A percentile compares a stretch with the other conserved stretches of the same genome.
These are phyloP conservation scores for Luffa aegyptiaca DNA, from an alignment of 306 rosid species.

Conservation along the genomic window DNA sequence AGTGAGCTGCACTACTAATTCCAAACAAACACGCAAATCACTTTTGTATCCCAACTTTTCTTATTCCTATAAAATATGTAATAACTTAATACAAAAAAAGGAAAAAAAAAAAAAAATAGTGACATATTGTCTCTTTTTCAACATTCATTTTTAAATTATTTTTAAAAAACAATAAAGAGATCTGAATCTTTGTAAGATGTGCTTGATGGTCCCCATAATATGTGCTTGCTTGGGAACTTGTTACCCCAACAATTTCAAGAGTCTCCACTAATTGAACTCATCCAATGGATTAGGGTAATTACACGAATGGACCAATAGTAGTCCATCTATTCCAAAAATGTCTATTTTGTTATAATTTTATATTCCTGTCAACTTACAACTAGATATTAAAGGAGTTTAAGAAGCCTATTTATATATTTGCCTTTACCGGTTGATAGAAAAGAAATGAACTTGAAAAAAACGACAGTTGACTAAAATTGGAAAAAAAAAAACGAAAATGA, in stretches of 20 bases:
- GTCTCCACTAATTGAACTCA: not conserved
- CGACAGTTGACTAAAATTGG: no score
- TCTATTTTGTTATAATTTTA: no score
- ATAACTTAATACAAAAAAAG: not conserved
- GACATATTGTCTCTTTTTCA: not conserved
- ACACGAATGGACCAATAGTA: no score
- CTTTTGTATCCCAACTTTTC: not conserved
- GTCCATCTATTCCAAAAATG: no score
- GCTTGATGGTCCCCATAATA: not conserved
- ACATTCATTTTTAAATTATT: not conserved
- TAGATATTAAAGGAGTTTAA: no score
- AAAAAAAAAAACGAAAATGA: no score
- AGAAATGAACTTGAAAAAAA: no score
- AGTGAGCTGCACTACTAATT: conserved; percentile 4
- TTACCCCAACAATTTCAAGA: not conserved
- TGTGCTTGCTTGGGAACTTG: not conserved
- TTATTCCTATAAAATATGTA: not conserved
- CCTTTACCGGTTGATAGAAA: no score
- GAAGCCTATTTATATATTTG: no score
- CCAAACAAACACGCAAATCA: conserved; percentile 3
- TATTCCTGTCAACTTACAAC: no score
- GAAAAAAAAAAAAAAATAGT: not conserved
- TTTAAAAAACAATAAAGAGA: not conserved
- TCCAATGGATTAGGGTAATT: no score
- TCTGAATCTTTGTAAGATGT: not conserved